Conservation (phyloP, 2,329 filamentous ascomycete genomes). For the Lasiodiplodia sp. region DNA sequence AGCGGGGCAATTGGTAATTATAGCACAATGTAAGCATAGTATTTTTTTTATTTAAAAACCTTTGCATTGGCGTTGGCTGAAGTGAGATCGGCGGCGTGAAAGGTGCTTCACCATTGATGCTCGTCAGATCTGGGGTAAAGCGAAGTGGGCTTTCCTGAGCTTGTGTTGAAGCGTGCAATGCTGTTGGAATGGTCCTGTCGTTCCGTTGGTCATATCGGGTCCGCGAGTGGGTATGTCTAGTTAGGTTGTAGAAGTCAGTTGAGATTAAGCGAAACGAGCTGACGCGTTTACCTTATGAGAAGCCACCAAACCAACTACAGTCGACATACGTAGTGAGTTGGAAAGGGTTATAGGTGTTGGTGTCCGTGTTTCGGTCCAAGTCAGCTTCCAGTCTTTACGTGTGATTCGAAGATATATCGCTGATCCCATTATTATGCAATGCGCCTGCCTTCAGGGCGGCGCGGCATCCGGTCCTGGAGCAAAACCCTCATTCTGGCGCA, state of each 20-base stretch:
- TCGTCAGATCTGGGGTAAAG: neutral
- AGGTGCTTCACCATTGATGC: neutral
- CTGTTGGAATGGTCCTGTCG: neutral
- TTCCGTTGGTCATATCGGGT: neutral
- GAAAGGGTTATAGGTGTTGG: neutral
- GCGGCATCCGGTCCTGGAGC: slow-evolving; percentile 1
- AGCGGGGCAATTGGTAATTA: neutral
- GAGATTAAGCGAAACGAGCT: neutral
- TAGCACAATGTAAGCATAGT: neutral
- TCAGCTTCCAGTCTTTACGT: neutral
- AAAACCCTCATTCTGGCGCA: neutral
- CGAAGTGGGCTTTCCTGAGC: neutral
- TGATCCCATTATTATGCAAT: neutral
- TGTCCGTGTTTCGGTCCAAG: neutral
- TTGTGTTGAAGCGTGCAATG: neutral
- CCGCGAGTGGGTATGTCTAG: neutral
- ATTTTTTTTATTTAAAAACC: neutral
- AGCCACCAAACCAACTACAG: neutral
- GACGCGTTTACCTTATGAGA: neutral
- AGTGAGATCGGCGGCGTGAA: neutral
- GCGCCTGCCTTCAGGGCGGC: neutral
- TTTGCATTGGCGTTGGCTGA: too few species aligned
- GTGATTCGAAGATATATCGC: neutral
- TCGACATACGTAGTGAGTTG: neutral
- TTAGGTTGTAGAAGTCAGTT: neutral